Conservation (phyloP, 306 rosid genomes). For the Rosa lucieae region DNA sequence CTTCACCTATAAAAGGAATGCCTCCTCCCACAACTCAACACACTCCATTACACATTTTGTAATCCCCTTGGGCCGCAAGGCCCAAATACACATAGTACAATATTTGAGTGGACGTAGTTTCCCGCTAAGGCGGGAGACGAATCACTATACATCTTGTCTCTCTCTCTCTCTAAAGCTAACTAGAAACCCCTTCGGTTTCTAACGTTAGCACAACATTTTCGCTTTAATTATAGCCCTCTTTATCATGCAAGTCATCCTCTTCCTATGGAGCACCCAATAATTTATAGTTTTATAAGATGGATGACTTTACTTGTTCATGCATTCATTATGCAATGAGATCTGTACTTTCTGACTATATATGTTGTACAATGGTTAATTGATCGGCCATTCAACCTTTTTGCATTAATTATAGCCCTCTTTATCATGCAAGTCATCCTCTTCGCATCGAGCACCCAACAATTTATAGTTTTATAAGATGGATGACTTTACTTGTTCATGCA, state of each 20-base stretch:
- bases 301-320: neutral
- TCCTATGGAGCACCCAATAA: neutral
- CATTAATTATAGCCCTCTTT: neutral
- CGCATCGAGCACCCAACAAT: too few relatives aligned
- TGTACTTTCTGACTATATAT: conserved; percentile 1
- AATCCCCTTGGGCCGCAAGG: too few relatives aligned
- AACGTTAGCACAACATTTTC: neutral
- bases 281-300: neutral
- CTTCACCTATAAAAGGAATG: too few relatives aligned
- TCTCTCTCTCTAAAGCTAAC: too few relatives aligned
- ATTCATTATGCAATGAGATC: neutral
- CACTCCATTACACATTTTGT: too few relatives aligned
- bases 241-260: neutral
- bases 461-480: too few relatives aligned
- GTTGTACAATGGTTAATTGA: conserved; percentile 15
- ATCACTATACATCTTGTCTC: too few relatives aligned
- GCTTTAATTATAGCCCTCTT: neutral
- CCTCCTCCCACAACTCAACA: too few relatives aligned
- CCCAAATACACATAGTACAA: too few relatives aligned
- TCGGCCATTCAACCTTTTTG: neutral
- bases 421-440: neutral
- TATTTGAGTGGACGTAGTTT: too few relatives aligned
- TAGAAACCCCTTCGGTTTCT: too few relatives aligned
- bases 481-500: neutral
- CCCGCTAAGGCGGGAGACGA: too few relatives aligned